Evolutionary conservation across 768 basidiomycete genomes (phyloP).

Genomic region (Boletellus ananas): DNA sequence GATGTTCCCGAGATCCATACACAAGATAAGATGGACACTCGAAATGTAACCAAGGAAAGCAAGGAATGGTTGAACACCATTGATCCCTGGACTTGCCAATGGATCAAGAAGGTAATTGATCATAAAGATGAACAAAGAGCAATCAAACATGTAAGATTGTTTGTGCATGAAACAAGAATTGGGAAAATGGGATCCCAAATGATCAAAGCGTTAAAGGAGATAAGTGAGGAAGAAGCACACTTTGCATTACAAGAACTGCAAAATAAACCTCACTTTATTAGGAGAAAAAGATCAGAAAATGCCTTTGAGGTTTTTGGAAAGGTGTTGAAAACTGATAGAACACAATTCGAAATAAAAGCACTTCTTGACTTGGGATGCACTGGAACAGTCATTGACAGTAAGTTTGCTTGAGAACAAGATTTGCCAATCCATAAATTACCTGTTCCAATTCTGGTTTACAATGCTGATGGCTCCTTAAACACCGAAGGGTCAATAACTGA

Average conservation of each 20-base stretch:
- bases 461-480: conserved; percentile 13
- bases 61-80: too few species aligned
- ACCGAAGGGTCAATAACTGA: conserved; percentile 3
- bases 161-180: neutral
- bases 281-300: neutral
- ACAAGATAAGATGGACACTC: too few species aligned
- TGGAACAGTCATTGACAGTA: neutral
- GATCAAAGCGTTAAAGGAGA: neutral
- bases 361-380: neutral
- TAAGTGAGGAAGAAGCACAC: neutral
- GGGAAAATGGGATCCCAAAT: neutral
- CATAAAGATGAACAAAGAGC: too few species aligned
- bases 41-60: too few species aligned
- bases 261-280: neutral
- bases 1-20: too few species aligned
- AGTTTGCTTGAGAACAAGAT: neutral
- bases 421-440: neutral
- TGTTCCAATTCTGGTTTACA: conserved; percentile 10
- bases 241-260: neutral
- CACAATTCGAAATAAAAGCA: neutral
- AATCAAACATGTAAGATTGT: neutral
- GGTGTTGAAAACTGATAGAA: too few species aligned
- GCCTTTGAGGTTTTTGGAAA: too few species aligned
- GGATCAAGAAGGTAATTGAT: too few species aligned
- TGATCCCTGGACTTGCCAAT: too few species aligned